phyloP scores from a whole-genome alignment of 768 basidiomycete species.

The Gautieria morchelliformis region DNA sequence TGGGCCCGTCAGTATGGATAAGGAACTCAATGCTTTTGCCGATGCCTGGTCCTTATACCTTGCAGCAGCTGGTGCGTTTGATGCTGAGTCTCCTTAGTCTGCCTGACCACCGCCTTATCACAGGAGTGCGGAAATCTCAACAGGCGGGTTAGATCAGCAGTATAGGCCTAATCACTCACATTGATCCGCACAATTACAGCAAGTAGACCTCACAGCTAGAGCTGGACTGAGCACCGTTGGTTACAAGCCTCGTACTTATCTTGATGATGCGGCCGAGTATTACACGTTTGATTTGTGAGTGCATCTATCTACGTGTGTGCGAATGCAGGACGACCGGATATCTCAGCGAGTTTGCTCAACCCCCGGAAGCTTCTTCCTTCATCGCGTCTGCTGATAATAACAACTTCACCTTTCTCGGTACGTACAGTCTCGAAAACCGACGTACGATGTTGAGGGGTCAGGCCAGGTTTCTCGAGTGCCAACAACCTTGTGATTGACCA shows the following conservation, averaged over 20 bases:
- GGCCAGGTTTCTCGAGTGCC: constrained; percentile 7
- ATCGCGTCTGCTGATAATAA: constrained; percentile 8
- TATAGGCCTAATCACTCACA: neutral
- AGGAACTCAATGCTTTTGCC: constrained; percentile 1
- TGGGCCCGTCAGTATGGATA: constrained; percentile 3
- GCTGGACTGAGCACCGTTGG: constrained; percentile 3
- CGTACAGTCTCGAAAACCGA: neutral
- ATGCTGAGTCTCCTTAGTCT: neutral
- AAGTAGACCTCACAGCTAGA: constrained; percentile 8
- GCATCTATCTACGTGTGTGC: neutral
- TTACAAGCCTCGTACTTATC: constrained; percentile 3
- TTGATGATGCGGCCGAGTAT: constrained; percentile 9
- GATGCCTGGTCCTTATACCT: neutral
- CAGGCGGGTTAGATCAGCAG: neutral
- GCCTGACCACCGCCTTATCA: neutral
- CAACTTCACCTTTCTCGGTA: constrained; percentile 9
- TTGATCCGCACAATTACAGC: neutral
- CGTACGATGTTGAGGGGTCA: neutral
- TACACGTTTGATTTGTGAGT: constrained; percentile 7
- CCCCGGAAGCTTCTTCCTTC: constrained; percentile 8
- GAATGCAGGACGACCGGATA: neutral
- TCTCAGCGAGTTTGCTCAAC: constrained; percentile 6
- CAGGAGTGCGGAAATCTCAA: neutral
- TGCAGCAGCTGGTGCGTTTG: constrained; percentile 2
- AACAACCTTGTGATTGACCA: constrained; percentile 11